phyloP scores from a whole-genome alignment of 2,329 filamentous ascomycete species.

The Cytospora piceicola region DNA sequence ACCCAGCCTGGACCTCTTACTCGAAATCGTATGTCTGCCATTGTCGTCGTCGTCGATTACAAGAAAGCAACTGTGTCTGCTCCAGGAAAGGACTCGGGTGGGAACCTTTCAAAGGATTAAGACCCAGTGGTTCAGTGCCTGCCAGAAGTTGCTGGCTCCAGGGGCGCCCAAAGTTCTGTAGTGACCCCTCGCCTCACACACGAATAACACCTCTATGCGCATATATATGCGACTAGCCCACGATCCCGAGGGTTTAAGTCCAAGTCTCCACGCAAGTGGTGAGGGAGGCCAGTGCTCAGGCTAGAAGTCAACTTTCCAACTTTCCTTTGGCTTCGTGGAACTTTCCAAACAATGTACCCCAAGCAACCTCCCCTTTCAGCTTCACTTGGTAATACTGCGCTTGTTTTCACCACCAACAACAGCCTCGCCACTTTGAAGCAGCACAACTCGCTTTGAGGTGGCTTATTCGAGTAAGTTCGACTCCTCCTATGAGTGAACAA shows the following conservation, averaged over 20 bases:
- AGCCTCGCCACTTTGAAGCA: not conserved
- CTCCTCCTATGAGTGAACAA: not conserved
- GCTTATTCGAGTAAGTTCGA: not conserved
- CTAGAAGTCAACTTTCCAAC: not conserved
- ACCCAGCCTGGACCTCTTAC: conserved; percentile 76
- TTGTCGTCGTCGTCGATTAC: not conserved
- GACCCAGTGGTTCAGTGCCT: not conserved
- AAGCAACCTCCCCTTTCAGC: not conserved
- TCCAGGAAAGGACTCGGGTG: not conserved
- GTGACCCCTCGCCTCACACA: not conserved
- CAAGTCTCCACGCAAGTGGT: not conserved
- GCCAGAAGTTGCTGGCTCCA: not conserved
- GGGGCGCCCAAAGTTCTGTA: not conserved
- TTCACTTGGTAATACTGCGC: not conserved
- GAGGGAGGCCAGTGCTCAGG: not conserved
- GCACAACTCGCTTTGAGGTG: not conserved
- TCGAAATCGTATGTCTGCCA: conserved; percentile 67
- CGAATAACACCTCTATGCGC: not conserved
- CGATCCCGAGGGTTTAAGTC: not conserved
- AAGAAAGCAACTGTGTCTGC: not conserved
- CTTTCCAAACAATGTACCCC: not conserved
- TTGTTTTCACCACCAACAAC: not conserved
- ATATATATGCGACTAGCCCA: conserved; percentile 15
- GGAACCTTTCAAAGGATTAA: not conserved
- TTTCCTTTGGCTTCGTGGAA: not conserved